These are phyloP conservation scores for Fusarium aywerte DNA, from an alignment of 2,329 filamentous ascomycete species.

Conservation along the genomic window DNA sequence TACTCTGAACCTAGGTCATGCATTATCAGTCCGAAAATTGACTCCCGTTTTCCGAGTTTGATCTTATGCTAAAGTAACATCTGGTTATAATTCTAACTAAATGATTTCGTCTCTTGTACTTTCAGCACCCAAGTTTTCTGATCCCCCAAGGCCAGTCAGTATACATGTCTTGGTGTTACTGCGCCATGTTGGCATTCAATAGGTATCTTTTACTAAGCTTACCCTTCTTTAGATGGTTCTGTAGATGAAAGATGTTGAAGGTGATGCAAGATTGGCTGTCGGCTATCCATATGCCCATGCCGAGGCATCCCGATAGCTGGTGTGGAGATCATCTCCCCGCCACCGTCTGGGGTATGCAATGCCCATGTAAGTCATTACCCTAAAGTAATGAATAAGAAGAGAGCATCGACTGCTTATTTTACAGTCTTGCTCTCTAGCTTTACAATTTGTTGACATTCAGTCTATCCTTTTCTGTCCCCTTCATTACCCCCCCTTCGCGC, in stretches of 20 bases:
- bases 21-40: not conserved
- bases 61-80: too few relatives aligned
- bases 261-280: not conserved
- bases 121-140: too few relatives aligned
- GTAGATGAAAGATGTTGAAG: not conserved
- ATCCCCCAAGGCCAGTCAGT: too few relatives aligned
- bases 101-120: not conserved
- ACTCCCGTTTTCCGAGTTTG: not conserved
- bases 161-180: not conserved
- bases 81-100: too few relatives aligned
- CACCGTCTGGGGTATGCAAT: slow-evolving; percentile 14
- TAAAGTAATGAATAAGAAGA: slow-evolving; percentile 9
- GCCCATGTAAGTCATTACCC: slow-evolving; percentile 18
- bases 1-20: not conserved
- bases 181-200: not conserved
- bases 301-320: slow-evolving; percentile 21
- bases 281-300: slow-evolving; percentile 4
- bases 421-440: not conserved
- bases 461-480: too few relatives aligned
- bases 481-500: too few relatives aligned
- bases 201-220: not conserved
- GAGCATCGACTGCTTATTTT: not conserved
- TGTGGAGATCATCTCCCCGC: slow-evolving; percentile 36
- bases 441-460: not conserved
- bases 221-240: not conserved